Base-by-base conservation (phyloP, 2,329 filamentous ascomycete species). In the Colletotrichum zoysiae region DNA sequence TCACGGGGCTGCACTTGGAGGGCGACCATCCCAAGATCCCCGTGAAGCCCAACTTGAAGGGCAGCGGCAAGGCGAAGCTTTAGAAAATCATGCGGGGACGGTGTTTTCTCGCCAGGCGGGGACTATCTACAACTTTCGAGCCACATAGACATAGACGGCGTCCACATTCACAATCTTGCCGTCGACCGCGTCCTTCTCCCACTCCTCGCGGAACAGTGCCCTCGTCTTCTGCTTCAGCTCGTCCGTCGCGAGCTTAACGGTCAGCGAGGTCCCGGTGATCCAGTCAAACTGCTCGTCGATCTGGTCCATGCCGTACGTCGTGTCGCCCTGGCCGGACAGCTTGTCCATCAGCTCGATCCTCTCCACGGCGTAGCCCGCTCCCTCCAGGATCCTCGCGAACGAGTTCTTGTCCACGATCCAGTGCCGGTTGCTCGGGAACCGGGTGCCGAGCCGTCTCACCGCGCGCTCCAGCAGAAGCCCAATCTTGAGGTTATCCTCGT, bases 1-100 rank as follows among this genome's bases (percentile, higher is more conserved):
- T 93, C 30, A 95, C 93, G 1, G 94, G 93, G 0, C 76, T 97
- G 74, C 80, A 81, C 44, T 80, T 95, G 66, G 84, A 88, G 40
- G 89, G 89, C 2, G 78, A 81, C 40, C 87, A 90, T 74, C 87
- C 88, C 26, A 84, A 83, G 75, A 82, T 86, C 73, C 82, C 87
- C 1, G 76, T 86, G 35, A 81, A 81, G 70, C 83, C 85, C 8
- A 82, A 77, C 53, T 67, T 78, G 11, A 70, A 58, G 11, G 75
- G 74, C 20, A 74, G 75, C 1, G 84, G 79, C 0, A 85, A 79
- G 68, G 81, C 86, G 0, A 88, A 83, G 76, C 83, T 89, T 77
- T 85, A 80, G 69, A 20, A 35, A 35, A 30, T 80, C 61, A 71
- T 26, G 60, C 42, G 18, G n/a, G 18, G n/a, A 11, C 26, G 9